phyloP scores from a whole-genome alignment of 169 alveolate genomes.

The Cryptosporidium xiaoi region DNA sequence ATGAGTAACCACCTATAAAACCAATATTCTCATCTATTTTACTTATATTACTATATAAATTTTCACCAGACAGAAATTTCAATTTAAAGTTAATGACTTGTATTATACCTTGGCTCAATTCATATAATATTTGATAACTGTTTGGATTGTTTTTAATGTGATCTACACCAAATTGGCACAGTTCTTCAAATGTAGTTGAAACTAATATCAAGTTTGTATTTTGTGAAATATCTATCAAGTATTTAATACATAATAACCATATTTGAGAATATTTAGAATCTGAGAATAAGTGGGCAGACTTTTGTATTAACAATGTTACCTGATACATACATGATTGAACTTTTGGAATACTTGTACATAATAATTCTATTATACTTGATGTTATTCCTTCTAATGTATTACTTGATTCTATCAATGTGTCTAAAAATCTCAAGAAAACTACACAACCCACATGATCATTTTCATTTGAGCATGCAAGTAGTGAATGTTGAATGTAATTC shows the following conservation, averaged over 20 bases:
- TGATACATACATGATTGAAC: conserved; percentile 65
- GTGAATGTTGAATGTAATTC: conserved; percentile 57
- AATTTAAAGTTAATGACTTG: conserved; percentile 23
- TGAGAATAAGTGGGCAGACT: conserved; percentile 38
- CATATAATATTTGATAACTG: conserved; percentile 52
- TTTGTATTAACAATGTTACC: conserved; percentile 31
- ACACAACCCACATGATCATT: conserved; percentile 64
- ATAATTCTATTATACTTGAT: conserved; percentile 34
- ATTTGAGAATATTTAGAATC: conserved; percentile 9
- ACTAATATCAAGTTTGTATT: conserved; percentile 9
- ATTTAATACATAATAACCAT: conserved; percentile 41
- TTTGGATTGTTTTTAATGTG: conserved; percentile 32
- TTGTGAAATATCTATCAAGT: conserved; percentile 45
- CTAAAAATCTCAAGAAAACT: conserved; percentile 56
- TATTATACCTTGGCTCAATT: conserved; percentile 38
- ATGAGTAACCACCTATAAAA: conserved; percentile 48
- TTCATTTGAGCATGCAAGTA: conserved; percentile 45
- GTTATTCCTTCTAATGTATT: conserved; percentile 52
- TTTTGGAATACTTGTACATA: conserved; percentile 40
- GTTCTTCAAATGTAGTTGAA: conserved; percentile 49
- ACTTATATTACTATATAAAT: conserved; percentile 37
- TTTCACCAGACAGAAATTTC: neutral
- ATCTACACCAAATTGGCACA: conserved; percentile 63
- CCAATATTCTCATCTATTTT: conserved; percentile 72
- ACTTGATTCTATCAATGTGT: conserved; percentile 51